Evolutionary conservation across 169 alveolate species (phyloP).

Genomic region (Amoebophrya sp.): DNA sequence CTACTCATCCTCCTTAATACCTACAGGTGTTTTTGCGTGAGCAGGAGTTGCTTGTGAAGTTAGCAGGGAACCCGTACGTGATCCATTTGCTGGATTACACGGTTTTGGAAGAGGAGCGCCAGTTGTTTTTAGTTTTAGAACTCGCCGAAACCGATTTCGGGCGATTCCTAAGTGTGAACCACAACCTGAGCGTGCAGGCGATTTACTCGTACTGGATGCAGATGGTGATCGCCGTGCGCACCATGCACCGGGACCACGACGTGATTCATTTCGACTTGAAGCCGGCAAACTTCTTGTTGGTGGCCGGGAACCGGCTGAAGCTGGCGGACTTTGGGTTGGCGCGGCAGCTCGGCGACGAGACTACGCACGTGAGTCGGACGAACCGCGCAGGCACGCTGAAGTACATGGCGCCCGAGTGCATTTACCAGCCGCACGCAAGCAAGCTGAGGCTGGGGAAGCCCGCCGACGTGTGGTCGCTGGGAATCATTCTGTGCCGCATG

Average conservation of each 20-base stretch:
- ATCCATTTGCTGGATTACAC: neutral
- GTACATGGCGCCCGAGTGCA: conserved; percentile 10
- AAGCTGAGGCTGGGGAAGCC: neutral
- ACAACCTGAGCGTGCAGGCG: neutral
- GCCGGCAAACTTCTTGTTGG: conserved; percentile 11
- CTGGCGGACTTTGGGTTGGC: neutral
- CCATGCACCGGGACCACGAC: conserved; percentile 20
- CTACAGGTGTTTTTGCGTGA: conserved; percentile 6
- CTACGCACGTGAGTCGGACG: neutral
- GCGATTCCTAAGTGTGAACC: neutral
- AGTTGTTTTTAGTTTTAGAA: neutral
- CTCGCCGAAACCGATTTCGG: neutral
- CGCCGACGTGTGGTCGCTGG: conserved; percentile 6
- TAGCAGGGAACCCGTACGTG: conserved; percentile 16
- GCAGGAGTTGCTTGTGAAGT: neutral
- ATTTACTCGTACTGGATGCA: neutral
- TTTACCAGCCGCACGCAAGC: conserved; percentile 8
- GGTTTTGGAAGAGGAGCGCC: neutral
- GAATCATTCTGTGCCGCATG: conserved; percentile 5
- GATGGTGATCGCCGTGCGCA: neutral
- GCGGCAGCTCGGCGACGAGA: conserved; percentile 10
- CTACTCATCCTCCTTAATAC: too few species aligned
- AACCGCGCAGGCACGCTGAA: conserved; percentile 14
- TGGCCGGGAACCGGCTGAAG: neutral
- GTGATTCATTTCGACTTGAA: neutral